Conservation (phyloP, 1,284 basidiomycete species). For the Naganishia liquefaciens region DNA sequence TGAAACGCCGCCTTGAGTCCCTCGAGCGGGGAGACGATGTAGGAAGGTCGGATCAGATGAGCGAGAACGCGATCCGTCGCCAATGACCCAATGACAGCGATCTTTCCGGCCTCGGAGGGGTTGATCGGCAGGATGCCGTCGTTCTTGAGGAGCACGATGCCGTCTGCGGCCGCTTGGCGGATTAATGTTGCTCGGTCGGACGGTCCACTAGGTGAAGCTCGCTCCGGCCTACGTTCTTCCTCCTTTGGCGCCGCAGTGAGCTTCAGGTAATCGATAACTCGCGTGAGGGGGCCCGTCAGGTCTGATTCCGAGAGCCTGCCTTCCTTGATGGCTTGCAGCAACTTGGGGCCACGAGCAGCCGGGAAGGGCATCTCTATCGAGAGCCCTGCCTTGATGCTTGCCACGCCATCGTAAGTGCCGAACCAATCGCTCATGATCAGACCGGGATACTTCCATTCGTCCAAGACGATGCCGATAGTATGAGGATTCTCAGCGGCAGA, state of each 20-base stretch:
- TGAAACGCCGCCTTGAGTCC: conserved; percentile 8
- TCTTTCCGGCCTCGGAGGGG: neutral
- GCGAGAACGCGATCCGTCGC: conserved; percentile 26
- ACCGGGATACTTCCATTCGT: conserved; percentile 52
- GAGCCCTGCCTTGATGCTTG: conserved; percentile 24
- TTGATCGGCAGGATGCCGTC: conserved; percentile 22
- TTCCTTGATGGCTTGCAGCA: conserved; percentile 13
- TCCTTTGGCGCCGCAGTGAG: conserved; percentile 15
- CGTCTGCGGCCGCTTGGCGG: conserved; percentile 27
- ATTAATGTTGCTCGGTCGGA: conserved; percentile 8
- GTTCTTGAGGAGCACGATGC: conserved; percentile 29
- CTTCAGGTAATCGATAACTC: conserved; percentile 37
- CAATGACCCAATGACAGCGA: conserved; percentile 28
- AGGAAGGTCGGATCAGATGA: conserved; percentile 24
- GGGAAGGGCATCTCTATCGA: conserved; percentile 27
- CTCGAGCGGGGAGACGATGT: conserved; percentile 24
- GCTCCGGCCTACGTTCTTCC: conserved; percentile 1
- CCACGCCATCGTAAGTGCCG: conserved; percentile 59
- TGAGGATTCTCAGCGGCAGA: conserved; percentile 69
- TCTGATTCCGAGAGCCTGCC: conserved; percentile 36
- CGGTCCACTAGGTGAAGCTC: conserved; percentile 11
- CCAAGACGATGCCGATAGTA: conserved; percentile 41
- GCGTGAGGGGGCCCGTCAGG: conserved; percentile 41
- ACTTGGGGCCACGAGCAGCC: conserved; percentile 7
- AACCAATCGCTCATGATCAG: conserved; percentile 68